Conservation (phyloP, 768 basidiomycete genomes). For the Mycena belliarum region DNA sequence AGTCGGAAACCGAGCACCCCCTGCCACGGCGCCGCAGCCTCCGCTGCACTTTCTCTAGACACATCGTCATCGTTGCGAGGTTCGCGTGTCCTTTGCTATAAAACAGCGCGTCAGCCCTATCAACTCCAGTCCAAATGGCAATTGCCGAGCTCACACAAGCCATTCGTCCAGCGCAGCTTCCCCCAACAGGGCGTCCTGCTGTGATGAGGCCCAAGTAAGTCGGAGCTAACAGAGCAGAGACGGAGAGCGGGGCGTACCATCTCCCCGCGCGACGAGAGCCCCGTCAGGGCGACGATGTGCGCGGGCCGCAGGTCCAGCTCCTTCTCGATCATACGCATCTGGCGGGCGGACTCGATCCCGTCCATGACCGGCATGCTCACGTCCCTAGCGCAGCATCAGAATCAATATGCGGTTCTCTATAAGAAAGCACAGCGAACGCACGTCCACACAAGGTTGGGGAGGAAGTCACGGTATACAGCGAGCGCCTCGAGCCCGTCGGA, state of each 20-base stretch:
- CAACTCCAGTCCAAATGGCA: too few relatives aligned
- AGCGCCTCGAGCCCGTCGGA: slow-evolving; percentile 6
- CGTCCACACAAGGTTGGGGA: slow-evolving; percentile 9
- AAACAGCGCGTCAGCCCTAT: too few relatives aligned
- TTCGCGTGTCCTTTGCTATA: slow-evolving; percentile 4
- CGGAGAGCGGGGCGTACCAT: background rate
- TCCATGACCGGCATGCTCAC: slow-evolving; percentile 13
- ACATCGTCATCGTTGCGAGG: slow-evolving; percentile 1
- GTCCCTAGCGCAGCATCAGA: background rate
- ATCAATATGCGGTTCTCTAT: too few relatives aligned
- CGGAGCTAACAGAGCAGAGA: background rate
- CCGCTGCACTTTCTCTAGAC: slow-evolving; percentile 2
- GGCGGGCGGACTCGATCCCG: slow-evolving; percentile 4
- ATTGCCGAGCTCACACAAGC: background rate
- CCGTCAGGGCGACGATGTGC: slow-evolving; percentile 3
- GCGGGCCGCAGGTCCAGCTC: slow-evolving; percentile 2
- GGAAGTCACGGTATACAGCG: slow-evolving; percentile 2
- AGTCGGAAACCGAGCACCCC: background rate
- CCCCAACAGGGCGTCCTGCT: slow-evolving; percentile 1
- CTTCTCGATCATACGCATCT: slow-evolving; percentile 5
- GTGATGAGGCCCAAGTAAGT: background rate
- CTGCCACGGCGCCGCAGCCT: background rate
- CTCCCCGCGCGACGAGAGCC: slow-evolving; percentile 3
- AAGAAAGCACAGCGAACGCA: background rate
- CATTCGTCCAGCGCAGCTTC: slow-evolving; percentile 9